phyloP scores from a whole-genome alignment of 2,329 filamentous ascomycete genomes.

The Fusarium kyushuense region DNA sequence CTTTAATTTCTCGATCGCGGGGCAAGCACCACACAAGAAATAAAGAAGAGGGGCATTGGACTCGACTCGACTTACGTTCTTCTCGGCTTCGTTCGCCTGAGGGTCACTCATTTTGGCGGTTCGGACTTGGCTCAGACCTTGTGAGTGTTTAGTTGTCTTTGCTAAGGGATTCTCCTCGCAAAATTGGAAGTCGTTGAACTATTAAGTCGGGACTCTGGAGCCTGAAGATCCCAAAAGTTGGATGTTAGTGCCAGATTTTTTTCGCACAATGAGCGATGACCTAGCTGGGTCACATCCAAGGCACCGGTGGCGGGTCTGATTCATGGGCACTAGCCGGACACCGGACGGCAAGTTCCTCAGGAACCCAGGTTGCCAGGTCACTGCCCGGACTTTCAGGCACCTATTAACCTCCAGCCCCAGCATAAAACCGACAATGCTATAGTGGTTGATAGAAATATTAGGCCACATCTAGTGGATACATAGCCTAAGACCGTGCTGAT shows the following conservation, averaged over 20 bases:
- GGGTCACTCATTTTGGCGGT: slow-evolving; percentile 83
- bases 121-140: slow-evolving; percentile 38
- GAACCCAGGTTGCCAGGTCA: background rate
- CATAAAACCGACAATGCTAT: background rate
- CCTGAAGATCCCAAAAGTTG: slow-evolving; percentile 47
- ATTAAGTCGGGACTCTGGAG: slow-evolving; percentile 38
- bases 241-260: slow-evolving; percentile 52
- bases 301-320: too few relatives aligned
- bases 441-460: background rate
- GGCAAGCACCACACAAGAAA: slow-evolving; percentile 44
- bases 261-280: slow-evolving; percentile 48
- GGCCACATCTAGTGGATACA: background rate
- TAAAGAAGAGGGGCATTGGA: slow-evolving; percentile 36
- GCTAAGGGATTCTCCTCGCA: slow-evolving; percentile 36
- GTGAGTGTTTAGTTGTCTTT: slow-evolving; percentile 36
- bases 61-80: slow-evolving; percentile 74
- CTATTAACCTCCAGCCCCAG: background rate
- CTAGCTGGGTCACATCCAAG: background rate
- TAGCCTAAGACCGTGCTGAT: background rate
- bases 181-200: slow-evolving; percentile 41
- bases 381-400: background rate
- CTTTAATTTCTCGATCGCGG: slow-evolving; percentile 47
- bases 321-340: too few relatives aligned
- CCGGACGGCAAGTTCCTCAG: too few relatives aligned
- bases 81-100: slow-evolving; percentile 93